Evolutionary conservation across 2,329 filamentous ascomycete species (phyloP), one percentile per base, ranked within the genome.

Genomic region (Saccharata proteae): DNA sequence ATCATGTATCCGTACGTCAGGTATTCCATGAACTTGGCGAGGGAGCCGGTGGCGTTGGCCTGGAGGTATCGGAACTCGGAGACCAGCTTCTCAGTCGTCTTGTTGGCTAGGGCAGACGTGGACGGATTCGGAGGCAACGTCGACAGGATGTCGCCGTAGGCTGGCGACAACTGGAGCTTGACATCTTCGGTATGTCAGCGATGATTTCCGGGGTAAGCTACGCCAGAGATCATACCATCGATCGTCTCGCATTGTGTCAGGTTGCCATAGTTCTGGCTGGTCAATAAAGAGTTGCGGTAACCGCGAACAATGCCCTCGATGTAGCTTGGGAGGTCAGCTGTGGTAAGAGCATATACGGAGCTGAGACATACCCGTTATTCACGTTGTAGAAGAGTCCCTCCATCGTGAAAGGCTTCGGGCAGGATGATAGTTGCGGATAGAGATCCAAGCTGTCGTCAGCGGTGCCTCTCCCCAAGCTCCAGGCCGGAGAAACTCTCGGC

Each of bases 1-100:
- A 98, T 98, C 90, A 98, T 98, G 69, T 98, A 98, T 40, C 86
- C 88, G 57, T 98, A 98, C 2, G 90, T 98, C 39, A 98, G 67
- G 59, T 93, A 98, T 58, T 96, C 85, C 74, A 98, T 85, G 59
- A 98, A 98, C 54, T 83, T 85, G 40, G 86, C 79, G 21, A 94
- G 74, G 1, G 85, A 83, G 11, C 90, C 90, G 2, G 83, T 83
- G 16, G 88, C 82, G 53, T 98, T 93, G 40, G 86, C 85, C 45
- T 92, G 83, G 26, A 98, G 71, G 57, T 98, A 98, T 52, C 85
- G 79, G 58, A 98, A 98, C 58, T 98, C 90, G 43, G 86, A 80
- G 42, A 98, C 88, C 42, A 98, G 77, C 67, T 98, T 98, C 56
- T 98, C 90, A 48, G 90, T 94, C 34, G 90, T 90, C 66, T 90